Evolutionary conservation across 257 asterid species (phyloP), one percentile per base, ranked within the genome.

Genomic region (Plantago major): DNA sequence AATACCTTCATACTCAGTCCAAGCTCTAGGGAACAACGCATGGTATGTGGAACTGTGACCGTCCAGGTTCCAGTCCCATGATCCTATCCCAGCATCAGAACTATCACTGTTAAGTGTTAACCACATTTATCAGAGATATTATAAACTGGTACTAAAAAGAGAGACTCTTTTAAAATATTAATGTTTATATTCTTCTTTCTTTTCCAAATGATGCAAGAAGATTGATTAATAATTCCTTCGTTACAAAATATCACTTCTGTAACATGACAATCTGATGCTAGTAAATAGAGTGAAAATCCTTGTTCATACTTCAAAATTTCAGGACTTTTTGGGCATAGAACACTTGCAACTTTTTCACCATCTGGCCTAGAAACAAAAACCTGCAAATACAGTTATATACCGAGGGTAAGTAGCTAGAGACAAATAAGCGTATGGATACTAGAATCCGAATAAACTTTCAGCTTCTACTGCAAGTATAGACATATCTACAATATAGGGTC

Each of bases 1-100:
- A 60, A 66, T 85, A 93, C 97, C 96, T 65, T 89, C 88, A 62
- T 89, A 89, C 33, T 84, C 94, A 37, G 99, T 93, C 99, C 99
- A 93, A n/a, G 99, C 81, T 79, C 99, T 85, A 5, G 99, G 99
- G 75, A 62, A 93, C 77, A 93, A 68, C 51, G 92, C 99, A 89
- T 93, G 97, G 82, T 89, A 93, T 14, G 95, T 81, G 33, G 87
- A 93, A 28, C 72, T 73, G 60, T 71, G 63, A 46, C 99, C 99
- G 46, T 68, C 72, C 61, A 93, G 80, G 45, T 73, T 81, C 99
- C 99, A 93, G 82, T 89, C 99, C 99, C 99, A 93, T 64, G 96
- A 89, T 78, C 84, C 89, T 71, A 89, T 83, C 68, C 99, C 99
- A 64, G 83, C 69, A 70, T 80, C 87, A 64, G 91, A 76, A 58